A percentile compares a stretch with the other conserved stretches of the same genome.
phyloP scores from a whole-genome alignment of 352 stramenopile species.

The Globisporangium solare region DNA sequence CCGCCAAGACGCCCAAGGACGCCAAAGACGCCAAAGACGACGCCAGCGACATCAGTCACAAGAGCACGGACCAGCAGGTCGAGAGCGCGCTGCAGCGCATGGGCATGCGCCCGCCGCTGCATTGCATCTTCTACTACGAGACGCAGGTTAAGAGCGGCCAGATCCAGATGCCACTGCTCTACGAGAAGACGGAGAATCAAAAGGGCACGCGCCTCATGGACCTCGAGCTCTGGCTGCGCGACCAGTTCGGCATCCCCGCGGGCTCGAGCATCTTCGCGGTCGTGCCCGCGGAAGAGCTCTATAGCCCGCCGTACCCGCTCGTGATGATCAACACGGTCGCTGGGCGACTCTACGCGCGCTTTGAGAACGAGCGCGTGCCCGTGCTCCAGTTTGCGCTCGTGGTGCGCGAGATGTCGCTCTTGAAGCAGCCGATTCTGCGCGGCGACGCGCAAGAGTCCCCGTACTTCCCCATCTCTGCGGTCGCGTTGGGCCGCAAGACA shows the following conservation, averaged over 20 bases:
- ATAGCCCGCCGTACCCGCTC: slow-evolving; percentile 71
- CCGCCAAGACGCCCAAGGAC: background rate
- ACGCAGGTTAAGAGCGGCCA: slow-evolving; percentile 33
- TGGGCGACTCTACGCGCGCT: slow-evolving; percentile 30
- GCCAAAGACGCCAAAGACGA: background rate
- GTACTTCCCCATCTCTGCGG: slow-evolving; percentile 59
- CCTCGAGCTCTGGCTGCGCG: slow-evolving; percentile 66
- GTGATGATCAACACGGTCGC: slow-evolving; percentile 80
- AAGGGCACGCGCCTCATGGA: slow-evolving; percentile 60
- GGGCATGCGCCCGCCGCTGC: slow-evolving; percentile 36
- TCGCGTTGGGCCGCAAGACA: slow-evolving; percentile 20
- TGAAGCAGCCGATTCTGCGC: slow-evolving; percentile 49
- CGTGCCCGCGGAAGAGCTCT: slow-evolving; percentile 68
- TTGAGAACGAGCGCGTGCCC: slow-evolving; percentile 35
- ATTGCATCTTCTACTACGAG: slow-evolving; percentile 76
- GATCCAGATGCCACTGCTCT: slow-evolving; percentile 65
- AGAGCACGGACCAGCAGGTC: slow-evolving; percentile 1
- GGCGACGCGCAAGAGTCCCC: slow-evolving; percentile 49
- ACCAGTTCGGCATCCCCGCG: slow-evolving; percentile 46
- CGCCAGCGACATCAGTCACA: background rate
- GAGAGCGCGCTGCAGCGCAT: slow-evolving; percentile 21
- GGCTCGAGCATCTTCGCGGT: slow-evolving; percentile 74
- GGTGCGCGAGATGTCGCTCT: slow-evolving; percentile 49
- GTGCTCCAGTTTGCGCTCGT: slow-evolving; percentile 65
- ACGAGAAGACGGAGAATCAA: slow-evolving; percentile 29